Conservation (phyloP, 1,284 basidiomycete genomes). For the Marasmius tenuissimus region DNA sequence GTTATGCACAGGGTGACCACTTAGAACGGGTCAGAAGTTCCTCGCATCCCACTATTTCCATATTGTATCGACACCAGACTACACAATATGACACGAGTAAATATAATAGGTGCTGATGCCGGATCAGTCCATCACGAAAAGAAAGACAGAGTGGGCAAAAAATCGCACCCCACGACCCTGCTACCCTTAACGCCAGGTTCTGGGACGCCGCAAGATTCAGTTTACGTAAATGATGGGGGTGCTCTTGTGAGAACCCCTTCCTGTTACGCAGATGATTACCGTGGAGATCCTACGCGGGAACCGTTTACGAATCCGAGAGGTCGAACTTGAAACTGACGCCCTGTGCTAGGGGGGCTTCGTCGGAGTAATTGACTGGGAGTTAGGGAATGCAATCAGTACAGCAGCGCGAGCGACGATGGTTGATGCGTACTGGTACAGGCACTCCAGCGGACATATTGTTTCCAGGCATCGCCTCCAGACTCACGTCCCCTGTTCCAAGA, state of each 20-base stretch:
- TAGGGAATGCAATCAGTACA: background rate
- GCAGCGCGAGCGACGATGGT: background rate
- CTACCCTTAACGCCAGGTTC: constrained; percentile 9
- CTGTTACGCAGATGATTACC: background rate
- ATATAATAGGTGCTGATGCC: constrained; percentile 8
- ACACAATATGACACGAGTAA: constrained; percentile 4
- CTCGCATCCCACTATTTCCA: constrained; percentile 2
- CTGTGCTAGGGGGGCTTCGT: constrained; percentile 87
- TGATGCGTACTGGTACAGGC: constrained; percentile 68
- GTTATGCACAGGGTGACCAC: background rate
- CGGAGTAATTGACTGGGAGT: constrained; percentile 79
- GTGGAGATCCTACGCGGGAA: background rate
- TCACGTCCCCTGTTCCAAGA: constrained; percentile 80
- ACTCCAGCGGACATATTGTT: constrained; percentile 88
- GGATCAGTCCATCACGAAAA: constrained; percentile 13
- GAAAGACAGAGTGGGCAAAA: constrained; percentile 9
- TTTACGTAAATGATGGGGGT: background rate
- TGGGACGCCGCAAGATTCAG: background rate
- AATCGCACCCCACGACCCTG: constrained; percentile 9
- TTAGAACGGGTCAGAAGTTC: background rate
- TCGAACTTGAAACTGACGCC: constrained; percentile 72
- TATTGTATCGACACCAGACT: background rate
- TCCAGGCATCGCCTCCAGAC: constrained; percentile 96
- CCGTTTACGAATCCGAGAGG: background rate
- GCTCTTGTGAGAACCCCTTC: constrained; percentile 1